Percentiles rank a stretch among this genome's conserved stretches.
phyloP scores from a whole-genome alignment of 2,329 filamentous ascomycete genomes.

The Raffaelea albimanens region DNA sequence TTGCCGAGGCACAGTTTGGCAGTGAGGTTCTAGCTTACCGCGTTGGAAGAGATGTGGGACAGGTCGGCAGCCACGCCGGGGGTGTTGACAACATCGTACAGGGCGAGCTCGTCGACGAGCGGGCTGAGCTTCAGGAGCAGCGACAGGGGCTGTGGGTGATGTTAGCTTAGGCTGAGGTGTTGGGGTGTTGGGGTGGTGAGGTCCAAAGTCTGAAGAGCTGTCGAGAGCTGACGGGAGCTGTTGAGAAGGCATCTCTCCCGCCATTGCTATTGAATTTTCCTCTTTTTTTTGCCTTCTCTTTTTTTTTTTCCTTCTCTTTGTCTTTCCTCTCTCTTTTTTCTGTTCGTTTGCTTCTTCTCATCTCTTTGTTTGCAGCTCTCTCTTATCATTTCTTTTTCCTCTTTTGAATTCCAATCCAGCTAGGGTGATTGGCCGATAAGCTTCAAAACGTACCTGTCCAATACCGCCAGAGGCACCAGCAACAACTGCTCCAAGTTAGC shows the following conservation, averaged over 20 bases:
- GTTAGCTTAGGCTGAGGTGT: constrained; percentile 5
- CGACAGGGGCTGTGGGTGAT: constrained; percentile 65
- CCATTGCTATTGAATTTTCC: too few relatives aligned
- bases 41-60: constrained; percentile 89
- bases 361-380: neutral
- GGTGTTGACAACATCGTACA: constrained; percentile 99
- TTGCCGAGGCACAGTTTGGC: neutral
- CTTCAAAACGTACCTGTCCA: constrained; percentile 63
- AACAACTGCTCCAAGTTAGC: constrained; percentile 48
- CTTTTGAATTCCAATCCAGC: neutral
- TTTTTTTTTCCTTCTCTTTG: neutral
- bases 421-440: neutral
- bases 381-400: neutral
- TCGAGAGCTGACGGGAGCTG: too few relatives aligned
- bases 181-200: too few relatives aligned
- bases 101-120: constrained; percentile 80
- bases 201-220: too few relatives aligned
- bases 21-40: constrained; percentile 54
- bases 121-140: constrained; percentile 89
- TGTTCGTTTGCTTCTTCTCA: neutral
- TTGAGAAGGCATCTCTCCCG: too few relatives aligned
- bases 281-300: neutral
- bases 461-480: constrained; percentile 97
- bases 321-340: neutral
- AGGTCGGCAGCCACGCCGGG: constrained; percentile 93